Evolutionary conservation across 1,139 yeast species (phyloP).

Genomic region (Nakaseomyces bracarensis): DNA sequence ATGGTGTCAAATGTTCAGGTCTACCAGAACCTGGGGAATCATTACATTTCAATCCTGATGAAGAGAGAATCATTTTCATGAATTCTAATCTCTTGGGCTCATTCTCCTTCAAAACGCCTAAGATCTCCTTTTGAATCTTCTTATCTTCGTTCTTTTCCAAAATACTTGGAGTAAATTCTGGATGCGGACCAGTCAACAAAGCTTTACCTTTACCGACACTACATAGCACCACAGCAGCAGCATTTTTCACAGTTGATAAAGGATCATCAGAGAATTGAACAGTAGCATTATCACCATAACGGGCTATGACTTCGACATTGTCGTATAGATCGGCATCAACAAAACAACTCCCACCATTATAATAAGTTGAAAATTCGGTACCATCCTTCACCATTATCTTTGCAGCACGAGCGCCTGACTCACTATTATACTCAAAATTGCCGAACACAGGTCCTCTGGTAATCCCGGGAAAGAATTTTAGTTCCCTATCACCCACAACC

Average conservation of each 20-base stretch:
- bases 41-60: slow-evolving; percentile 57
- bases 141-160: slow-evolving; percentile 34
- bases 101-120: slow-evolving; percentile 36
- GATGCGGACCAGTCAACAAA: slow-evolving; percentile 79
- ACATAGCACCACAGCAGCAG: slow-evolving; percentile 66
- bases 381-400: slow-evolving; percentile 37
- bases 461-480: slow-evolving; percentile 71
- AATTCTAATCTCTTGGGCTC: slow-evolving; percentile 48
- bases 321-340: slow-evolving; percentile 56
- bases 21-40: slow-evolving; percentile 42
- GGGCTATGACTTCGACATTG: slow-evolving; percentile 64
- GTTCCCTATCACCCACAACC: slow-evolving; percentile 77
- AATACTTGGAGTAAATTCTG: slow-evolving; percentile 64
- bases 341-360: slow-evolving; percentile 86
- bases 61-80: slow-evolving; percentile 45
- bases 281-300: slow-evolving; percentile 43
- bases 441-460: slow-evolving; percentile 73
- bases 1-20: slow-evolving; percentile 65
- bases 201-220: slow-evolving; percentile 69
- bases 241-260: slow-evolving; percentile 29
- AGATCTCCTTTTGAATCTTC: slow-evolving; percentile 34
- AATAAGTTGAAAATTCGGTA: slow-evolving; percentile 32
- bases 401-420: slow-evolving; percentile 63
- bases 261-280: slow-evolving; percentile 35
- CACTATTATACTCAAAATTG: slow-evolving; percentile 74